Evolutionary conservation across 2,329 filamentous ascomycete genomes (phyloP), one percentile per base, ranked within the genome.

Genomic region (Tolypocladium tropicale): DNA sequence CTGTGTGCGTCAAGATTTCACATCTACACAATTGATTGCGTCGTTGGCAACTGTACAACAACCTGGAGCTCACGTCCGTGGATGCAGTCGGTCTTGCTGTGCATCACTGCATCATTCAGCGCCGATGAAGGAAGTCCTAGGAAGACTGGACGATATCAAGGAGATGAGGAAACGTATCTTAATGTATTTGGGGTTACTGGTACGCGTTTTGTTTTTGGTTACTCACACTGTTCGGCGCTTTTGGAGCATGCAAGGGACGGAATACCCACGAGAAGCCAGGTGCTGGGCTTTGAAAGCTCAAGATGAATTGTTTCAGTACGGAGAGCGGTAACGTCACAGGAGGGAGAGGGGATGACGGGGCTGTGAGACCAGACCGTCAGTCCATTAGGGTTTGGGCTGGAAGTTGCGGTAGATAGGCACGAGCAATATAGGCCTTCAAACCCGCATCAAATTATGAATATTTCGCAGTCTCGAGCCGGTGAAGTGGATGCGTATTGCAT

Each of bases 161-260:
- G 25, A 25, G 25, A 32, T 32, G 28, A 11, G 21, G 28, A 11
- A 30, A 16, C 6, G n/a, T 14, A 3, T 28, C 6, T 10, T 28
- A 48, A 30, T 25, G 41, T 28, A 46, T 25, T 37, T 28, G 43
- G 23, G 3, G 43, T 10, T 0, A 1, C 10, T 46, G 30, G 11
- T 25, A 12, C 48, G 37, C 37, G 30, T 34, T 46, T 60, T 23
- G 21, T 10, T 43, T 43, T 21, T 43, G 23, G n/a, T n/a, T 41
- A 56, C 30, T 46, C 59, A 56, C 33, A 23, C 55, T 32, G 37
- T 53, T 53, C 12, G 39, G 52, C 52, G 52, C 52, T 53, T 53
- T 53, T 11, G 52, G 52, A 39, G 55, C 43, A 53, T 4, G 9
- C 46, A 37, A 21, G 52, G 23, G 77, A 78, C 63, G 75, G 76